phyloP scores from a whole-genome alignment of 192 early-diverging fungal species.

The Linnemannia elongata region DNA sequence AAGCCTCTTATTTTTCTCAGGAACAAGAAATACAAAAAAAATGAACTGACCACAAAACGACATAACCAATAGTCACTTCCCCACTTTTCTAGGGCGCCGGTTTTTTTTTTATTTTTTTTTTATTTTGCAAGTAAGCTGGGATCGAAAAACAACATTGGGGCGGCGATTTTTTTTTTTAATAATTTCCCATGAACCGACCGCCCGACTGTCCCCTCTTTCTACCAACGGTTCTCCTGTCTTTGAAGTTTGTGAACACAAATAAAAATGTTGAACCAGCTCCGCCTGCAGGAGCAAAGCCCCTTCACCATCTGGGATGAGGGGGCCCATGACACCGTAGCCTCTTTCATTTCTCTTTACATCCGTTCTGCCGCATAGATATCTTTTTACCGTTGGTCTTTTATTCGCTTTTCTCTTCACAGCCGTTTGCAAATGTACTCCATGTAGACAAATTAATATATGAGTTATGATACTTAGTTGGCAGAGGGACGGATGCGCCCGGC shows the following conservation, averaged over 20 bases:
- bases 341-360: neutral
- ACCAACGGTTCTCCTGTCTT: no score
- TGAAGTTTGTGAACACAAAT: no score
- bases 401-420: neutral
- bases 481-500: neutral
- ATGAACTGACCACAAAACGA: no score
- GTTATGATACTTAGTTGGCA: neutral
- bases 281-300: no score
- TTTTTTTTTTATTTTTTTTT: neutral
- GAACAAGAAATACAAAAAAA: no score
- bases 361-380: neutral
- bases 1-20: no score
- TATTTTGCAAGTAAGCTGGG: neutral
- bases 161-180: neutral
- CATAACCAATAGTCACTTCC: no score
- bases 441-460: neutral
- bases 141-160: conserved; percentile 10
- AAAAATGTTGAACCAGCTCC: no score
- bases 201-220: no score
- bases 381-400: neutral
- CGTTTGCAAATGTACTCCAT: neutral
- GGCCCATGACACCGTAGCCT: neutral
- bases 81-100: neutral
- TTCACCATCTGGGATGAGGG: neutral
- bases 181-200: conserved; percentile 1